These are phyloP conservation scores for Metschnikowia cubensis DNA, from an alignment of 805 yeast species.

Conservation along the genomic window DNA sequence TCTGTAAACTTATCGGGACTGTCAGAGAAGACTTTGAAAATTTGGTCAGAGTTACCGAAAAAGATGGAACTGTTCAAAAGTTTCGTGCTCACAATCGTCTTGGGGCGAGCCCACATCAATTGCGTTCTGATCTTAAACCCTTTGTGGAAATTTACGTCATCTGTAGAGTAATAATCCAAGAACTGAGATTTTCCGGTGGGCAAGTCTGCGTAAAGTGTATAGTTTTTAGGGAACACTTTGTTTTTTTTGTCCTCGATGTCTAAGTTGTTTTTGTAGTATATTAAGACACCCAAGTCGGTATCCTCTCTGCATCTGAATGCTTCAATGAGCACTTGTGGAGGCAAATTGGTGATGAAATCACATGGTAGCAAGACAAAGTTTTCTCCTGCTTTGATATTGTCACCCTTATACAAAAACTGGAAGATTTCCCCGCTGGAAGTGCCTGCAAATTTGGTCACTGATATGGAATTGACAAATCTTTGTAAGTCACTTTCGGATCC, in stretches of 20 bases:
- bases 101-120: slow-evolving; percentile 85
- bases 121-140: slow-evolving; percentile 76
- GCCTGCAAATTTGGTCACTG: slow-evolving; percentile 20
- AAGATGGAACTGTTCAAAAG: slow-evolving; percentile 68
- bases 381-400: slow-evolving; percentile 29
- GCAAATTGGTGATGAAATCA: slow-evolving; percentile 88
- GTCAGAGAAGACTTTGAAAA: slow-evolving; percentile 48
- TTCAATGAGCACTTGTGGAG: slow-evolving; percentile 84
- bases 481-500: slow-evolving; percentile 15
- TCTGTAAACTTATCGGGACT: slow-evolving; percentile 32
- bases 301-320: slow-evolving; percentile 71
- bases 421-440: slow-evolving; percentile 61
- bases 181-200: slow-evolving; percentile 45
- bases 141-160: slow-evolving; percentile 67
- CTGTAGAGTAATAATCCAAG: slow-evolving; percentile 68
- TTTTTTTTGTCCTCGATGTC: slow-evolving; percentile 76
- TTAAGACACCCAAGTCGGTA: slow-evolving; percentile 65
- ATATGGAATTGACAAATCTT: slow-evolving; percentile 21
- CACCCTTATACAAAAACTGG: slow-evolving; percentile 43
- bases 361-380: slow-evolving; percentile 83
- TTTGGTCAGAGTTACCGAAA: slow-evolving; percentile 40
- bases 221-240: slow-evolving; percentile 55
- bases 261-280: slow-evolving; percentile 69
- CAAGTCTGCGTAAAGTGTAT: slow-evolving; percentile 58
- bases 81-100: slow-evolving; percentile 69